These are phyloP conservation scores for Amphibolis antarctica DNA, from an alignment of 106 monocot genomes.

Conservation along the genomic window DNA sequence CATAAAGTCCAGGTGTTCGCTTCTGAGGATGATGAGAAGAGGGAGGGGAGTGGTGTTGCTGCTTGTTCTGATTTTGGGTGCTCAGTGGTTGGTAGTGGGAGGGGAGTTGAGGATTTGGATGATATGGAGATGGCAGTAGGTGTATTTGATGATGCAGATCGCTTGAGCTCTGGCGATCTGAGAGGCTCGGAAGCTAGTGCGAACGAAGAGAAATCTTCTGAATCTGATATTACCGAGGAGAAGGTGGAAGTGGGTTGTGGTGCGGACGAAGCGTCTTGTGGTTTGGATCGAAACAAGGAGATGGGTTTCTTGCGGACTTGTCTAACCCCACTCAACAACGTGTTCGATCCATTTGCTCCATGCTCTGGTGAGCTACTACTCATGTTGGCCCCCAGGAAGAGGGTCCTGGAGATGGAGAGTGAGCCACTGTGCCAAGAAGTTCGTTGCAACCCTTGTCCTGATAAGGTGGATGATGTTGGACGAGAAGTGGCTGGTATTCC, in stretches of 20 bases:
- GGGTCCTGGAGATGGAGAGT: slow-evolving; percentile 8
- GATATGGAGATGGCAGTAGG: background rate
- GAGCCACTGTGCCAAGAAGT: slow-evolving; percentile 25
- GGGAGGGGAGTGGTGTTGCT: background rate
- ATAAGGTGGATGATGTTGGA: slow-evolving; percentile 1
- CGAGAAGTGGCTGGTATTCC: background rate
- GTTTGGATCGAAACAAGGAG: slow-evolving; percentile 19
- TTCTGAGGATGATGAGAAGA: background rate
- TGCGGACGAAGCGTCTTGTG: background rate
- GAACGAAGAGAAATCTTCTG: background rate
- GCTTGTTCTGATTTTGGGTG: background rate
- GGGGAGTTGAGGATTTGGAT: background rate
- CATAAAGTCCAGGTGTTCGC: background rate
- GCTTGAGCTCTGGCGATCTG: background rate
- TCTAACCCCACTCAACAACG: slow-evolving; percentile 36
- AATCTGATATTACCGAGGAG: background rate
- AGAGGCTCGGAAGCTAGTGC: background rate
- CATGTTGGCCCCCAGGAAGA: slow-evolving; percentile 53
- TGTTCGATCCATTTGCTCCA: slow-evolving; percentile 69
- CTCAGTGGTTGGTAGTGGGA: background rate
- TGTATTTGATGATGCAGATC: background rate
- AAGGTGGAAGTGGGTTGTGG: background rate
- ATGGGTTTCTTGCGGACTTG: slow-evolving; percentile 6
- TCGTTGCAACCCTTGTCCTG: slow-evolving; percentile 25
- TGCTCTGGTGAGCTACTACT: slow-evolving; percentile 41